phyloP scores from a whole-genome alignment of 1,284 basidiomycete genomes.

The Schizophyllum commune region DNA sequence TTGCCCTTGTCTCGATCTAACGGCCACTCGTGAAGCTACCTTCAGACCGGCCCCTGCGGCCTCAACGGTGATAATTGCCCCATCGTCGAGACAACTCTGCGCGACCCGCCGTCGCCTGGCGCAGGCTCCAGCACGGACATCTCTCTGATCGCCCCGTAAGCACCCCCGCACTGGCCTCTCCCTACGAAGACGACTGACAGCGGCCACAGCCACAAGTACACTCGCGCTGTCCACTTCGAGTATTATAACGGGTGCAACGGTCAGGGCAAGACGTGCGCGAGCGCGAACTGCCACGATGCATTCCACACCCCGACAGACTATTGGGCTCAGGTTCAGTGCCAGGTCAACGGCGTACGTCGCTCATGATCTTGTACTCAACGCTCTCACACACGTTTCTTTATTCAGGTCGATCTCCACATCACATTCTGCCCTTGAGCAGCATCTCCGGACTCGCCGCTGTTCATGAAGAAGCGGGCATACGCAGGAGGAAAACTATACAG shows the following conservation, averaged over 20 bases:
- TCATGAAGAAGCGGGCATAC: too few species aligned
- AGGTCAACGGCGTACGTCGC: constrained; percentile 7
- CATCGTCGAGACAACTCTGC: constrained; percentile 33
- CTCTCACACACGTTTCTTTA: neutral
- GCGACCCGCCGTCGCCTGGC: constrained; percentile 25
- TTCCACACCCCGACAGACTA: constrained; percentile 7
- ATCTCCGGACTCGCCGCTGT: constrained; percentile 1
- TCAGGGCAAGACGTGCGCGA: constrained; percentile 10
- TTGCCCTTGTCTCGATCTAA: neutral
- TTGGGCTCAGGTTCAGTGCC: constrained; percentile 9
- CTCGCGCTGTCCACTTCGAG: constrained; percentile 29
- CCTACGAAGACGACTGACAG: neutral
- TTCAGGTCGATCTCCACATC: neutral
- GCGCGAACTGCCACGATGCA: constrained; percentile 6
- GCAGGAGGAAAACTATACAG: too few species aligned
- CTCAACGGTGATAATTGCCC: constrained; percentile 38
- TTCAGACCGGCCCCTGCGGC: constrained; percentile 29
- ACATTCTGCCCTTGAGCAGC: neutral
- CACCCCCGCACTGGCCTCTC: neutral
- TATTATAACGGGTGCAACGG: constrained; percentile 12
- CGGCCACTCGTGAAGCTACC: constrained; percentile 11
- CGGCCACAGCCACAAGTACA: constrained; percentile 25
- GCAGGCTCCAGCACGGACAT: constrained; percentile 37
- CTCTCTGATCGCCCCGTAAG: constrained; percentile 35
- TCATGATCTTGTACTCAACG: constrained; percentile 1